Percentiles rank a stretch among this genome's conserved stretches.
phyloP scores from a whole-genome alignment of 176 grass and related monocot species.

The Oryza longistaminata region DNA sequence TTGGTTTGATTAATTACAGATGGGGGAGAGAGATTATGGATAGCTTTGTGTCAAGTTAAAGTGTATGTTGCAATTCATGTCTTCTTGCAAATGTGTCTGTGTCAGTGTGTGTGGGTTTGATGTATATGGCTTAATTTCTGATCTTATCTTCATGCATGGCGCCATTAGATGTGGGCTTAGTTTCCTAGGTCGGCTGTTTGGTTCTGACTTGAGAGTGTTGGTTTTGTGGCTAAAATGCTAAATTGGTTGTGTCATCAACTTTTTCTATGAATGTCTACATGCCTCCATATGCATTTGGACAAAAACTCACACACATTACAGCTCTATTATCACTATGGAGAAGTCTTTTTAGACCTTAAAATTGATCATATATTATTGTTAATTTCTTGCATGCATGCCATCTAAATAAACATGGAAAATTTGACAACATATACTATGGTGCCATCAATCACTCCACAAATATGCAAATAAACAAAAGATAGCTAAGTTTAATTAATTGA shows the following conservation, averaged over 20 bases:
- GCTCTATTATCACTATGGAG: not conserved
- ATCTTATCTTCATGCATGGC: not conserved
- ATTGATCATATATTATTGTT: no score
- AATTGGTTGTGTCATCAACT: not conserved
- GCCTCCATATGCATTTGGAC: slow-evolving; percentile 5
- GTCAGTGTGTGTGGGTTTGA: not conserved
- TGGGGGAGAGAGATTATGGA: not conserved
- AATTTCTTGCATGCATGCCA: no score
- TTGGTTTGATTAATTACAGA: not conserved
- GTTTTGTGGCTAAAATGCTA: slow-evolving; percentile 13
- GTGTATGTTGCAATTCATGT: not conserved
- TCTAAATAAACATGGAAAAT: no score
- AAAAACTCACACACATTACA: not conserved
- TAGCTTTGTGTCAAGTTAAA: not conserved
- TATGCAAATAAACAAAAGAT: no score
- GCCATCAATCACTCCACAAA: no score
- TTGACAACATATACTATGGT: no score
- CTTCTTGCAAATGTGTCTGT: slow-evolving; percentile 3
- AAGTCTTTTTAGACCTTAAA: no score
- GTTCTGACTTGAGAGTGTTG: not conserved
- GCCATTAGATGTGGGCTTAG: not conserved
- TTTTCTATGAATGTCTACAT: not conserved
- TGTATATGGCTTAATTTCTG: not conserved
- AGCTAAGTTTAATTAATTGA: no score
- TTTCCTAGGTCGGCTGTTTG: slow-evolving; percentile 32